A percentile compares a stretch with the other conserved stretches of the same genome.
These are phyloP conservation scores for Garcia nutans DNA, from an alignment of 345 rosid species.

Conservation along the genomic window DNA sequence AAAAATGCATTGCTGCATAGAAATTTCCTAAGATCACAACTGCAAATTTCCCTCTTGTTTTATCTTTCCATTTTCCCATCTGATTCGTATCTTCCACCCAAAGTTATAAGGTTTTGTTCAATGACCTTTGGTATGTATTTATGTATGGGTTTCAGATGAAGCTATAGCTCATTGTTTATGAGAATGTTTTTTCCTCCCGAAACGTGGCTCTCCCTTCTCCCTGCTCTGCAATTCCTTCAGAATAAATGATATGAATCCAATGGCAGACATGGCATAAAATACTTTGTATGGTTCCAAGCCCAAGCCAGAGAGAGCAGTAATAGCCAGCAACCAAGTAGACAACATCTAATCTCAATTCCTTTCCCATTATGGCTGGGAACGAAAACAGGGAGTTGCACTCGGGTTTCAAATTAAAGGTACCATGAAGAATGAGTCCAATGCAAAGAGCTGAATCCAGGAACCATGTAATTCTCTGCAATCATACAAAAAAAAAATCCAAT, in stretches of 20 bases:
- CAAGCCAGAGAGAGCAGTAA: conserved; percentile 67
- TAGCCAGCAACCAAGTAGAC: conserved; percentile 65
- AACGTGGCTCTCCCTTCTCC: conserved; percentile 49
- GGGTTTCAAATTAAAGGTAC: conserved; percentile 55
- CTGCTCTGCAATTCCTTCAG: conserved; percentile 49
- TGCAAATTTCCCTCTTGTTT: conserved; percentile 1
- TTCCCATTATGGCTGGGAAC: conserved; percentile 43
- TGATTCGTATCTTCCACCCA: background rate
- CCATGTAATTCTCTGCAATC: conserved; percentile 83
- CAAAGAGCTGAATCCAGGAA: conserved; percentile 75
- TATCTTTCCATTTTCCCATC: too few relatives aligned
- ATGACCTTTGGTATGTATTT: background rate
- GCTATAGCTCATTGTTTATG: conserved; percentile 55
- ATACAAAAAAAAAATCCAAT: background rate
- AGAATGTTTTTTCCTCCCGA: conserved; percentile 64
- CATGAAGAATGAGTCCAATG: conserved; percentile 66
- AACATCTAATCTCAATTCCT: conserved; percentile 47
- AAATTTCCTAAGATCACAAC: conserved; percentile 15
- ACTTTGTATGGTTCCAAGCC: conserved; percentile 73
- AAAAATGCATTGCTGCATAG: conserved; percentile 3
- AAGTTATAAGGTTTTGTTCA: background rate
- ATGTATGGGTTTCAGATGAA: conserved; percentile 7
- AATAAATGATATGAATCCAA: conserved; percentile 57
- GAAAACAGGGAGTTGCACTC: conserved; percentile 53
- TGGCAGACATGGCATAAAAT: conserved; percentile 70